phyloP scores from a whole-genome alignment of 2,329 filamentous ascomycete species.

The Aspergillus fumigatus region DNA sequence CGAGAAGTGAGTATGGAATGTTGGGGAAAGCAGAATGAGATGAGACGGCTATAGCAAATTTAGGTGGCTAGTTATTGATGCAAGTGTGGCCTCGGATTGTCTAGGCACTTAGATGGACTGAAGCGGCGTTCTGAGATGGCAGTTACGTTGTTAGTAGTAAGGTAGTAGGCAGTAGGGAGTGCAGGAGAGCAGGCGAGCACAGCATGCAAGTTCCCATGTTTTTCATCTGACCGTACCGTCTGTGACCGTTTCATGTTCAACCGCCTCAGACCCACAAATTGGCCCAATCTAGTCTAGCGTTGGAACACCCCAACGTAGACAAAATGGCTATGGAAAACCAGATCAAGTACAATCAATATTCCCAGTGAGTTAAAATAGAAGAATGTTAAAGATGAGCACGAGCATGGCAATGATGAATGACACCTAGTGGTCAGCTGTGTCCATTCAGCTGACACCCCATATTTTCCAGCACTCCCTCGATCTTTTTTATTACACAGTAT shows the following conservation, averaged over 20 bases:
- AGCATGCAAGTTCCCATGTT: slow-evolving; percentile 18
- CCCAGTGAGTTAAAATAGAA: slow-evolving; percentile 6
- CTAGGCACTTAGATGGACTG: slow-evolving; percentile 14
- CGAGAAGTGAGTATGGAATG: not conserved
- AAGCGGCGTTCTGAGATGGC: slow-evolving; percentile 21
- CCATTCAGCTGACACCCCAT: not conserved
- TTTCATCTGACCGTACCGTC: slow-evolving; percentile 2
- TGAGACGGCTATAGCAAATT: not conserved
- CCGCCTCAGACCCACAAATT: slow-evolving; percentile 6
- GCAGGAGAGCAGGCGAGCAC: slow-evolving; percentile 26
- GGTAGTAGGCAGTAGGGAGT: slow-evolving; percentile 4
- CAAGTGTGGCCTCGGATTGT: slow-evolving; percentile 15
- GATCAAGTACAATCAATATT: not conserved
- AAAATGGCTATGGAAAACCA: not conserved
- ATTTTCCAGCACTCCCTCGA: not conserved
- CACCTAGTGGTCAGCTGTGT: not conserved
- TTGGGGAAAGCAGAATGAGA: not conserved
- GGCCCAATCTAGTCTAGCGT: slow-evolving; percentile 13
- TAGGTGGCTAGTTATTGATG: slow-evolving; percentile 10
- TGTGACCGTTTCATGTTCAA: slow-evolving; percentile 22
- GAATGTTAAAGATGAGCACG: not conserved
- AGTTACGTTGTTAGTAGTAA: slow-evolving; percentile 19
- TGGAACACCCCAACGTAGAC: not conserved
- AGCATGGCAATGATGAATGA: not conserved
- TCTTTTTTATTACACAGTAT: not conserved